These are phyloP conservation scores for Trametes gibbosa DNA, from an alignment of 768 basidiomycete genomes.

Conservation along the genomic window DNA sequence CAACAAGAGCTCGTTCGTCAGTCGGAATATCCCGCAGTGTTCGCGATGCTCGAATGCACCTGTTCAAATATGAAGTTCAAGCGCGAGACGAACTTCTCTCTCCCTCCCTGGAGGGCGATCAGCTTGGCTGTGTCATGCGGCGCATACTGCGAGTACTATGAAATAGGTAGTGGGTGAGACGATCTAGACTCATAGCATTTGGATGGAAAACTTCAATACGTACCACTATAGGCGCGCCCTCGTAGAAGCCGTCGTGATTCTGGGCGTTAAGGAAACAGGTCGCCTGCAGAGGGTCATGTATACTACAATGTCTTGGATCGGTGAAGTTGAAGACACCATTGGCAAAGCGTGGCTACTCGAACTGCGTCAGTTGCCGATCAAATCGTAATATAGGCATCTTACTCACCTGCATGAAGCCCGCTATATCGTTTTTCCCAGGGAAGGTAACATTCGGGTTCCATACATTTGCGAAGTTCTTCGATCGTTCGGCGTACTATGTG, in stretches of 20 bases:
- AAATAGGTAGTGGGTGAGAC: not conserved
- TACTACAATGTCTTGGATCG: slow-evolving; percentile 65
- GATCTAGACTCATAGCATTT: not conserved
- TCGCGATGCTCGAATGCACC: slow-evolving; percentile 23
- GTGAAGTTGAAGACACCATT: slow-evolving; percentile 62
- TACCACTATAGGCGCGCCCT: slow-evolving; percentile 60
- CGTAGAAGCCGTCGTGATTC: slow-evolving; percentile 62
- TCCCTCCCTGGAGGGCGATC: slow-evolving; percentile 59
- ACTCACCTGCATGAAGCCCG: slow-evolving; percentile 60
- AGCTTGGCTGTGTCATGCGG: slow-evolving; percentile 64
- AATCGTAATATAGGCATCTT: not conserved
- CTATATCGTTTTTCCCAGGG: slow-evolving; percentile 42
- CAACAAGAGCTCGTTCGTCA: slow-evolving; percentile 19
- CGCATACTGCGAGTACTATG: slow-evolving; percentile 42
- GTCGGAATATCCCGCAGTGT: no score
- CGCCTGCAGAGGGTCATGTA: slow-evolving; percentile 54
- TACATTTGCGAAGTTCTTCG: slow-evolving; percentile 55
- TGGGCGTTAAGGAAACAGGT: slow-evolving; percentile 60
- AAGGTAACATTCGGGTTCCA: slow-evolving; percentile 59
- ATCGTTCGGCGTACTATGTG: slow-evolving; percentile 49
- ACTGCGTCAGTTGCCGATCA: not conserved
- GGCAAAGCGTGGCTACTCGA: slow-evolving; percentile 46
- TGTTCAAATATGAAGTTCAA: slow-evolving; percentile 58
- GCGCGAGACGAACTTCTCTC: slow-evolving; percentile 49
- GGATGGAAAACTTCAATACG: not conserved